Evolutionary conservation across 305 asterid genomes (phyloP), one percentile per base, ranked within the genome.

Genomic region (Fraxinus platypoda): DNA sequence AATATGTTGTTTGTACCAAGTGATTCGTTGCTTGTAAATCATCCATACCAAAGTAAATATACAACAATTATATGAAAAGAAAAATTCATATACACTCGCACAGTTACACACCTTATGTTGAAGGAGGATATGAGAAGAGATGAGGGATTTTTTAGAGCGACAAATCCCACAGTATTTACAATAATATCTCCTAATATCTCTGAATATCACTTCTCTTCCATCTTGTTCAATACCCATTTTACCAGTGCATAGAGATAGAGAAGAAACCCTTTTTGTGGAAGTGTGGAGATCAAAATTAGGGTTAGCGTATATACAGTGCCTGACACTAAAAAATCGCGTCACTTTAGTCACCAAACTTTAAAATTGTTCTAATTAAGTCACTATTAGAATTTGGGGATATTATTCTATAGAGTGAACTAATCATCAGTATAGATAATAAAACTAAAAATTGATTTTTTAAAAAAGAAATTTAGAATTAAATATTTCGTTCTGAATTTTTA

Each of bases 141-240:
- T 88, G 3, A 94, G 86, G 25, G 93, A 38, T 82, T 94, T 96
- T 88, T 96, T 94, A 33, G 98, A 96, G 31, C 98, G 94, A 88
- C 91, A 90, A 49, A 96, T 82, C 12, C 98, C 98, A 86, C 98
- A 96, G 84, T 64, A 96, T 33, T 96, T 90, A 71, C 99, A 96
- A 75, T 84, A 86, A 77, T 96, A 96, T 73, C 94, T 84, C 74
- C 98, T 87, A 1, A 94, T 92, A 80, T 94, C 99, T 83, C 84
- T 89, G 86, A 92, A 94, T 30, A 91, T 88, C 75, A 89, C 70
- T 12, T n/a, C 83, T 37, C 78, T 21, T 59, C 70, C 70, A 7
- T 59, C 70, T 59, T 21, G 2, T 64, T 25, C 34, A 25, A 64
- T 64, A 0, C 34, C 73, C 73, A 64, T 64, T 19, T 19, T 59